Conservation (phyloP, 306 rosid genomes). For the Citrullus mucosospermus region DNA sequence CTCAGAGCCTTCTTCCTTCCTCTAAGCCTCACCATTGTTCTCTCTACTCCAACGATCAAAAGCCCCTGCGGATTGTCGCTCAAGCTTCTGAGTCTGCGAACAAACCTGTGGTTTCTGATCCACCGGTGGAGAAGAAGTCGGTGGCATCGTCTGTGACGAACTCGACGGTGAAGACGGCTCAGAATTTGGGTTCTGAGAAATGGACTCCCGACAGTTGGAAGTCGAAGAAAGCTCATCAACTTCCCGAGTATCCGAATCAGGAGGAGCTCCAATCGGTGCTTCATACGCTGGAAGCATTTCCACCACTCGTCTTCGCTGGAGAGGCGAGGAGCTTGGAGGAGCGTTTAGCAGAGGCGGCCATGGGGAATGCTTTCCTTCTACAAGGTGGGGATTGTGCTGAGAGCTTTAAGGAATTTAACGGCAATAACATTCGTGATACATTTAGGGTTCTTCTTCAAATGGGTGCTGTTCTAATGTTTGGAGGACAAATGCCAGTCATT, state of each 20-base stretch:
- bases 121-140: slow-evolving; percentile 20
- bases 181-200: slow-evolving; percentile 26
- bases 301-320: slow-evolving; percentile 93
- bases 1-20: slow-evolving; percentile 18
- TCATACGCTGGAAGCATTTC: slow-evolving; percentile 64
- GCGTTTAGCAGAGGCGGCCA: slow-evolving; percentile 56
- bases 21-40: slow-evolving; percentile 31
- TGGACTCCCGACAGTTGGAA: slow-evolving; percentile 78
- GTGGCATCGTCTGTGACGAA: slow-evolving; percentile 13
- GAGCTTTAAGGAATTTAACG: slow-evolving; percentile 96
- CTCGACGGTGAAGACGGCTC: slow-evolving; percentile 6
- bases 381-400: slow-evolving; percentile 97
- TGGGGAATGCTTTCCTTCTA: slow-evolving; percentile 85
- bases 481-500: slow-evolving; percentile 92
- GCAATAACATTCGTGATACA: slow-evolving; percentile 86
- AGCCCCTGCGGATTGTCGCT: slow-evolving; percentile 34
- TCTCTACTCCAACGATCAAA: slow-evolving; percentile 10
- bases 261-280: slow-evolving; percentile 67
- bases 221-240: slow-evolving; percentile 69
- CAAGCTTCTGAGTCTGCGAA: slow-evolving; percentile 87
- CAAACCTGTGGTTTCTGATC: slow-evolving; percentile 51
- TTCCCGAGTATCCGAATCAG: slow-evolving; percentile 72
- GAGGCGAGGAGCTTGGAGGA: slow-evolving; percentile 87
- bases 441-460: slow-evolving; percentile 82
- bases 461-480: slow-evolving; percentile 91